These are phyloP conservation scores for Beta corolliflora DNA, from an alignment of 179 eudicot genomes.

Conservation along the genomic window DNA sequence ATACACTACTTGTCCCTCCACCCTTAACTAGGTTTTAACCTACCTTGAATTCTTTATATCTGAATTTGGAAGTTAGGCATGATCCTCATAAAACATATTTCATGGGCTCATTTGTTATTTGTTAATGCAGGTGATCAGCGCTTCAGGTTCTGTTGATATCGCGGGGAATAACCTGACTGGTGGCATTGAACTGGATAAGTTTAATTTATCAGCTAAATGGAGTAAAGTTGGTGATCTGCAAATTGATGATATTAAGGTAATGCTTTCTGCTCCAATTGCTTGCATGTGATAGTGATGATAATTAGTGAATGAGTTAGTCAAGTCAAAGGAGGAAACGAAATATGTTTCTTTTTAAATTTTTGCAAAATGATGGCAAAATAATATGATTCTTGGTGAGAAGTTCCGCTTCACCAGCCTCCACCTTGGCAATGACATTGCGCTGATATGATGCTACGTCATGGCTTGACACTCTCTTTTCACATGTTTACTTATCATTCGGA, in stretches of 20 bases:
- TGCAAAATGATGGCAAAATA: no score
- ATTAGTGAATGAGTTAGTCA: not conserved
- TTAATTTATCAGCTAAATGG: constrained; percentile 72
- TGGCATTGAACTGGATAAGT: constrained; percentile 47
- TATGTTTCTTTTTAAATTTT: no score
- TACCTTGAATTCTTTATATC: not conserved
- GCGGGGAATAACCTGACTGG: constrained; percentile 64
- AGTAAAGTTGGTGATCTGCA: constrained; percentile 51
- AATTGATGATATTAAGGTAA: constrained; percentile 42
- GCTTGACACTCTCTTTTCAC: no score
- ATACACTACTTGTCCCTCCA: not conserved
- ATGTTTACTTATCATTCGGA: no score
- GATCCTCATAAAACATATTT: not conserved
- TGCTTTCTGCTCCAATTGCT: not conserved
- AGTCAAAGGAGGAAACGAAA: not conserved
- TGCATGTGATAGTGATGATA: not conserved
- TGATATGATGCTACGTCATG: no score
- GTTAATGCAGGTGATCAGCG: constrained; percentile 50
- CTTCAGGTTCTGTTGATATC: constrained; percentile 69
- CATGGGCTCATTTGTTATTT: not conserved
- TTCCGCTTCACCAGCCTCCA: no score
- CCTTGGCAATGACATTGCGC: no score
- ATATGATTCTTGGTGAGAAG: no score
- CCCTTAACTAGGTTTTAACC: not conserved
- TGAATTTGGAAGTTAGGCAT: not conserved